Percentiles rank a stretch among this genome's conserved stretches.
phyloP scores from a whole-genome alignment of 306 rosid species.

The Prunus mongolica region DNA sequence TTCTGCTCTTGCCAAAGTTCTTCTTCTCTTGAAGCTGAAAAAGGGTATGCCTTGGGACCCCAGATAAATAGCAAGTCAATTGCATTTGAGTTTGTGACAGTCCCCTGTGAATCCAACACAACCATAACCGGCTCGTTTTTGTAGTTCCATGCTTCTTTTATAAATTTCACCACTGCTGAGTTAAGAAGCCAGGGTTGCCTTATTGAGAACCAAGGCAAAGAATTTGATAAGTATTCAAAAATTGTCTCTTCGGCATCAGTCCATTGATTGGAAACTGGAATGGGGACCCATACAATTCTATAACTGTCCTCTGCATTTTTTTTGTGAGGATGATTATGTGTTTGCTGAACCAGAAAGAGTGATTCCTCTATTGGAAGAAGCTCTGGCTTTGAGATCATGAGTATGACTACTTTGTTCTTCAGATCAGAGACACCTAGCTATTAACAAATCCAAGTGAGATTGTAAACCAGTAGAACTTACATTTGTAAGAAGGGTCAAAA shows the following conservation, averaged over 20 bases:
- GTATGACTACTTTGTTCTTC: constrained; percentile 42
- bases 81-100: constrained; percentile 41
- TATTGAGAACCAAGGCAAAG: constrained; percentile 51
- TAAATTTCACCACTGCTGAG: constrained; percentile 35
- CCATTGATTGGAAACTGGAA: constrained; percentile 52
- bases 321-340: constrained; percentile 43
- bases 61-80: constrained; percentile 50
- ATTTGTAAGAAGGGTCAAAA: neutral
- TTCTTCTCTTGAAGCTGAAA: constrained; percentile 44
- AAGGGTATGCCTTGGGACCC: constrained; percentile 50
- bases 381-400: constrained; percentile 54
- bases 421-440: constrained; percentile 55
- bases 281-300: constrained; percentile 61
- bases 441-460: constrained; percentile 7
- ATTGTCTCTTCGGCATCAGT: constrained; percentile 42
- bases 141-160: constrained; percentile 49
- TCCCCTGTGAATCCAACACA: constrained; percentile 55
- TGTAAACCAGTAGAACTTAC: constrained; percentile 1
- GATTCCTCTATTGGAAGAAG: constrained; percentile 28
- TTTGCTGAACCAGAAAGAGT: constrained; percentile 56
- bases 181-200: constrained; percentile 46
- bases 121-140: constrained; percentile 42
- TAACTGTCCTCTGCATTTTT: constrained; percentile 29
- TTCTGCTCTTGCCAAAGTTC: constrained; percentile 52
- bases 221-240: constrained; percentile 37